Evolutionary conservation across 352 stramenopile genomes (phyloP), one percentile per base, ranked within the genome.

Genomic region (Paralagenidium karlingii): DNA sequence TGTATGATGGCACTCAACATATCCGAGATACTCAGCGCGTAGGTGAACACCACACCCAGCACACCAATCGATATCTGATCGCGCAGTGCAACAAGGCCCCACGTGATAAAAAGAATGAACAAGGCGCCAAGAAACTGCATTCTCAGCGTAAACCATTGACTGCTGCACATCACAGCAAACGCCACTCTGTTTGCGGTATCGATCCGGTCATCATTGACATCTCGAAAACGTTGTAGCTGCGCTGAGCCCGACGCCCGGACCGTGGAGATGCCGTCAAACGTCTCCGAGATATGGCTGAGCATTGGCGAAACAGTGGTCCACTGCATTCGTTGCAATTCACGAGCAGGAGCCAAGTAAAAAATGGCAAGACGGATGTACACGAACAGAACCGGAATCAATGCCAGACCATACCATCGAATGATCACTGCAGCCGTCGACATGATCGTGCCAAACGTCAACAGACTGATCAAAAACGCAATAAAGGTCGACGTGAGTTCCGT

Each of bases 1-100:
- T 88, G 95, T 21, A 97, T 82, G 7, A 90, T 60, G 22, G 80
- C 75, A 54, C 97, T 90, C 3, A 87, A 62, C 11, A 95, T 82
- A 26, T 68, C 57, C 45, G 88, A 88, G 22, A 97, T 78, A 26
- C 82, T 74, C 11, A 94, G 53, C 21, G 63, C 70, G 75, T 96
- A 97, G 41, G 90, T 84, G 31, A 98, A 75, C 3, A 94, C 64
- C 19, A 98, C 58, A 2, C 70, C 91, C 15, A 88, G 59, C n/a
- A 97, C 31, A 2, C 85, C 80, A 12, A 79, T 56, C 15, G 55
- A 75, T 27, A 82, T 37, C 3, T 45, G 48, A 24, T 63, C 24
- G 28, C 58, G 68, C 34, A 84, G 28, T 8, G 48, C 21, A 11
- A 77, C 57, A 4, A 96, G 45, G 43, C 61, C 45, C 2, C 53